Base-by-base conservation (phyloP, 2,329 filamentous ascomycete genomes). In the Beauveria sp. region DNA sequence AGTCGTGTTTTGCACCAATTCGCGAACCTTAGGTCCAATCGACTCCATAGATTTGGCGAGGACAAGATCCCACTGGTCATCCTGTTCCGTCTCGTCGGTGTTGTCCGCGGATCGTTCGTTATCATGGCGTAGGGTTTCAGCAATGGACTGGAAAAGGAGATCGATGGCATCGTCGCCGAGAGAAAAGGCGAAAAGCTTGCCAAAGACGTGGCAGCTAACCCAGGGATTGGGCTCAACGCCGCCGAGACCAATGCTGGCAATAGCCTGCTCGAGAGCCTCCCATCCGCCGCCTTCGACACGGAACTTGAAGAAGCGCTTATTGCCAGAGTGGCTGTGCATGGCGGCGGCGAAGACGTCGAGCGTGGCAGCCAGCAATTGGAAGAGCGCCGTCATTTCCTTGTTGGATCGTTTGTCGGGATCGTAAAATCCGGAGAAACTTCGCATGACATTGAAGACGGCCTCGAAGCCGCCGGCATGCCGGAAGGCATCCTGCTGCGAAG, bases 261-360 rank as follows among this genome's bases (percentile, higher is more conserved):
- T 82, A 6, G 84, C 84, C 70, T 90, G 84, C 69, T 95, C 87
- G 60, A 97, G 73, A 8, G 86, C 84, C 65, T 86, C 81, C 87
- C 91, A 96, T 3, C 93, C 92, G 61, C 87, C 89, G 24, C 85
- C 86, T 62, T 90, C 84, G 34, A 96, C 85, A 66, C 86, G 82
- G 66, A 86, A 87, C 62, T 86, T 84, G 72, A 98, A 98, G 77
- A 93, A 97, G 67, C 90, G 85, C 69, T 88, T 84, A 74, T 98
- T 99, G 22, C 93, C 93, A 52, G 88, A 81, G 73, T 98, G 92
- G 51, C 86, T 86, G 59, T 86, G 84, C 66, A 99, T 82, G 16
- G 86, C 86, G 53, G 88, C 87, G 1, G 89, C 87, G 30, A 98
- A 76, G 16, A 95, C 84, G 38, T 85, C 85, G 45, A 95, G 78